Evolutionary conservation across 2,329 filamentous ascomycete species (phyloP), one percentile per base, ranked within the genome.

Genomic region (Leptosphaerulina australis): DNA sequence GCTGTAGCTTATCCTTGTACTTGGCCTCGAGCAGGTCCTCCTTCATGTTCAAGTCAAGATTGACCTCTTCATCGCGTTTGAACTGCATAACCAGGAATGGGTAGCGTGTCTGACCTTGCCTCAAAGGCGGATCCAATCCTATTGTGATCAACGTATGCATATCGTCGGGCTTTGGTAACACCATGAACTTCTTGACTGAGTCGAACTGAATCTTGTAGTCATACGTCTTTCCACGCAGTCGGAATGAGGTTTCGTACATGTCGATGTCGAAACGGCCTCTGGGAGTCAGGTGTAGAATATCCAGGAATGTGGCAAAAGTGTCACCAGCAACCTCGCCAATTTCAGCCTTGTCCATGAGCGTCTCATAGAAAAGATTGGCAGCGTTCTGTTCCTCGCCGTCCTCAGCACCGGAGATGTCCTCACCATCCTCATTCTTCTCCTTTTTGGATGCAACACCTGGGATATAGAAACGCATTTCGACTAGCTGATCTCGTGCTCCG

Each of bases 161-260:
- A 62, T 99, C 94, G 72, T 99, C 94, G n/a, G 94, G 94, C 78
- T 99, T 99, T 37, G 94, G 94, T 5, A 99, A 85, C 22, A 97
- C 84, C 86, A 99, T 97, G 72, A 97, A 97, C 74, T 97, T 97
- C 81, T 99, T 99, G 77, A 97, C 91, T 39, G 88, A 86, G 50
- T 97, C 90, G 76, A 97, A 99, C 73, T 97, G 91, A 60, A 99
- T 97, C 83, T 99, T 99, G 85, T 99, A 99, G 79, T 99, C 95
- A 80, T 99, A 99, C 18, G 94, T 99, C 79, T 99, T 99, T 68
- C 94, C 94, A 60, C 94, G 93, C 55, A 99, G 83, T 56, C 94
- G 88, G 83, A 99, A 97, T 2, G 94, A 97, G 12, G 86, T 88
- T 75, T 97, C 94, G 82, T 99, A 99, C 88, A 99, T 96, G 74